A percentile compares a stretch with the other conserved stretches of the same genome.
phyloP scores from a whole-genome alignment of 2,329 filamentous ascomycete species.

The Aurifilum marmelostoma region DNA sequence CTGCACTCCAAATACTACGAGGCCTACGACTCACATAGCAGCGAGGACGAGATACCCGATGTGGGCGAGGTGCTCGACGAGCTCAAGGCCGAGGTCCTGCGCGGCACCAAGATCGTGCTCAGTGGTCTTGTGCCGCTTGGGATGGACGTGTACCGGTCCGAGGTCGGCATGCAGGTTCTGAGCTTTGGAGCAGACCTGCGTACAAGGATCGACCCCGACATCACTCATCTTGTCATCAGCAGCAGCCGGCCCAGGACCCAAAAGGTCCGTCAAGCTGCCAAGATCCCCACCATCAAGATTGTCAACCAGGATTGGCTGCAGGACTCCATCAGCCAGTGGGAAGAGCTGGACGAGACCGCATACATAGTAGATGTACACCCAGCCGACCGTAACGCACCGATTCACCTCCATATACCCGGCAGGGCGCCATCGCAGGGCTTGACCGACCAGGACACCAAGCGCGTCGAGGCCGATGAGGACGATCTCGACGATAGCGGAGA shows the following conservation, averaged over 20 bases:
- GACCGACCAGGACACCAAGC: conserved; percentile 39
- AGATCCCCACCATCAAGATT: conserved; percentile 81
- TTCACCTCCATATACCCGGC: conserved; percentile 17
- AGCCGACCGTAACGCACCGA: conserved; percentile 55
- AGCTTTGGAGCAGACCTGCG: conserved; percentile 77
- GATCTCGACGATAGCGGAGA: conserved; percentile 46
- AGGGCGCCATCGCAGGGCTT: conserved; percentile 36
- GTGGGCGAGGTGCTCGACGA: conserved; percentile 81
- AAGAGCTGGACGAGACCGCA: conserved; percentile 73
- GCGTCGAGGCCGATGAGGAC: conserved; percentile 47
- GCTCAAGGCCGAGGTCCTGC: conserved; percentile 78
- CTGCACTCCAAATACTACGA: conserved; percentile 83
- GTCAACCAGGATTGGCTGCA: conserved; percentile 90
- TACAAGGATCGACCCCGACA: conserved; percentile 60
- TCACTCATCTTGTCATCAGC: conserved; percentile 76
- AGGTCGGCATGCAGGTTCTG: conserved; percentile 84
- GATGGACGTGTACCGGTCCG: conserved; percentile 76
- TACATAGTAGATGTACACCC: conserved; percentile 79
- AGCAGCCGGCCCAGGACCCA: conserved; percentile 76
- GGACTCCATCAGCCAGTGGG: conserved; percentile 84
- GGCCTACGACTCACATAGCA: conserved; percentile 69
- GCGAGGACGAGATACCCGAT: conserved; percentile 71
- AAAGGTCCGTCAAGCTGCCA: conserved; percentile 86
- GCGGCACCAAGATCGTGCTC: conserved; percentile 78
- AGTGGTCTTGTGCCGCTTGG: conserved; percentile 88